Evolutionary conservation across 805 yeast genomes (phyloP), one percentile per base, ranked within the genome.

Genomic region (Candida alai): DNA sequence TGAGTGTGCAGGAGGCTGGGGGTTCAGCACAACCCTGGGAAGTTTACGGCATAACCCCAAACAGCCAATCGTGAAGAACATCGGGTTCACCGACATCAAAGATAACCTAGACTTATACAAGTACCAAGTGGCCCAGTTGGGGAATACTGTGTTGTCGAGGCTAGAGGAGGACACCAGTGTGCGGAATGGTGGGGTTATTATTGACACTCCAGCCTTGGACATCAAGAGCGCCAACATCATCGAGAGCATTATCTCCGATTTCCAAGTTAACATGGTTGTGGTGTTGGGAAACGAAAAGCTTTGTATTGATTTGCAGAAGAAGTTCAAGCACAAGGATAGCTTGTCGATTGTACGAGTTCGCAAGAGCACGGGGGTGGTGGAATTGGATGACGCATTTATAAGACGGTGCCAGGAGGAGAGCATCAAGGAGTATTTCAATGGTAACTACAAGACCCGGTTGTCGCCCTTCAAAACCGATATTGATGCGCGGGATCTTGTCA

Each of bases 361-460:
- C 13, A 75, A 74, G 41, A 74, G 87, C 27, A 82, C 83, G 29
- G 96, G 96, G 2, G 79, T 80, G 20, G 83, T 83, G 6, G 85
- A 84, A 19, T 69, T 74, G 19, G 90, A 83, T 39, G 90, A 80
- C 35, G 65, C 74, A 9, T 87, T 68, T 52, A 65, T 70, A 23
- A 70, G 97, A 49, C 75, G 80, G 23, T 35, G 73, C 15, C 97
- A 90, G 55, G 86, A 88, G 48, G 70, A 76, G 26, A 66, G 81
- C 4, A 87, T 90, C 35, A 78, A 78, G 51, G 94, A 89, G 51
- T 93, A 93, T 56, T 93, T 93, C 49, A 87, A 93, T 52, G 98
- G 98, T 2, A 73, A 74, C 5, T 59, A 70, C 13, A 70, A 70
- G 28, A 71, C 76, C 4, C 75, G 79, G 4, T 67, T 93, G 34